These are phyloP conservation scores for Ananas comosus DNA, from an alignment of 176 grass and related monocot species.

Conservation along the genomic window DNA sequence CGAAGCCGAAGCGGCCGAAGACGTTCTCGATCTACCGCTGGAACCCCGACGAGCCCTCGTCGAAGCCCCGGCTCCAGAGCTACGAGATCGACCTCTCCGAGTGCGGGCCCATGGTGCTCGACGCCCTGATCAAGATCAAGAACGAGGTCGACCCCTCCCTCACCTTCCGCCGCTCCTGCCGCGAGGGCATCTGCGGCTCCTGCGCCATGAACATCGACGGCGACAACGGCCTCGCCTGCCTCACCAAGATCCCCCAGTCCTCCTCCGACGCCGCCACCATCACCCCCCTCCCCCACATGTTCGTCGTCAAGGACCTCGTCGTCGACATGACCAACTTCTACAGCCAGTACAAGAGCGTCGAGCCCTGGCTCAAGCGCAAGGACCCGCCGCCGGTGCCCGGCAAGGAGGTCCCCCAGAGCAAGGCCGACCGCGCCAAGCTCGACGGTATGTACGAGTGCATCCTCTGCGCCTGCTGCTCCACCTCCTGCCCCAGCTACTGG, in stretches of 20 bases:
- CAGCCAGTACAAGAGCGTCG: slow-evolving; percentile 82
- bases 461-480: slow-evolving; percentile 85
- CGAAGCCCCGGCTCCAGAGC: slow-evolving; percentile 75
- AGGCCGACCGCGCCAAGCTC: slow-evolving; percentile 74
- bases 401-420: slow-evolving; percentile 66
- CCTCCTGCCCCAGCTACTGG: slow-evolving; percentile 90
- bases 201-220: slow-evolving; percentile 96
- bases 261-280: slow-evolving; percentile 28
- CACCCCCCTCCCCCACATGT: slow-evolving; percentile 94
- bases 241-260: slow-evolving; percentile 77
- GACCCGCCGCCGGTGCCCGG: slow-evolving; percentile 31
- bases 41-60: slow-evolving; percentile 69
- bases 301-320: slow-evolving; percentile 90
- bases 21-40: slow-evolving; percentile 99
- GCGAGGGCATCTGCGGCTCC: slow-evolving; percentile 96
- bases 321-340: slow-evolving; percentile 99
- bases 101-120: slow-evolving; percentile 83
- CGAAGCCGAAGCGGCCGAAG: slow-evolving; percentile 29
- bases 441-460: slow-evolving; percentile 97
- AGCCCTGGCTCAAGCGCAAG: slow-evolving; percentile 90
- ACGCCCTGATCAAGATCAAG: slow-evolving; percentile 88
- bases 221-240: slow-evolving; percentile 93
- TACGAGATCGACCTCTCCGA: slow-evolving; percentile 73
- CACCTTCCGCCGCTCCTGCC: slow-evolving; percentile 92
- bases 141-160: slow-evolving; percentile 92